These are phyloP conservation scores for Senecio squalidus DNA, from an alignment of 140 eudicot species.

Conservation along the genomic window DNA sequence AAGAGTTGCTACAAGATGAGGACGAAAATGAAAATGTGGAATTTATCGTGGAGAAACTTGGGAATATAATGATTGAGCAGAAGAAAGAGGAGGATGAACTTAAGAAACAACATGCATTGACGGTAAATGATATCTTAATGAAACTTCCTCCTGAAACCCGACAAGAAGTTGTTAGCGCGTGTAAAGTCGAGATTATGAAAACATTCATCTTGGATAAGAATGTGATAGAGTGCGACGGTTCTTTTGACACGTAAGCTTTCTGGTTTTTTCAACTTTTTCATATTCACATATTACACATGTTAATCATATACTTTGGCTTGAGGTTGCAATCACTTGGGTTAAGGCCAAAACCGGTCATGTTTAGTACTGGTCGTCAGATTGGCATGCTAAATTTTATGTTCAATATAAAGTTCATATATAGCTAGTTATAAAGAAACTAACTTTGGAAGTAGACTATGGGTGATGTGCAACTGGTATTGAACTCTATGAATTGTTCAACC, in stretches of 20 bases:
- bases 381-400: too few species aligned
- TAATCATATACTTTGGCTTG: not conserved
- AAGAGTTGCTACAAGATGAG: conserved; percentile 5
- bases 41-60: conserved; percentile 51
- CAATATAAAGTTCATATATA: too few species aligned
- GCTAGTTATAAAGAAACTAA: too few species aligned
- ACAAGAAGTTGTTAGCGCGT: conserved; percentile 28
- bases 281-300: not conserved
- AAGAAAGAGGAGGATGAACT: too few species aligned
- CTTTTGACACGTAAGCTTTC: conserved; percentile 36
- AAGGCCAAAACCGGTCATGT: too few species aligned
- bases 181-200: conserved; percentile 23
- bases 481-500: too few species aligned
- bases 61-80: conserved; percentile 48
- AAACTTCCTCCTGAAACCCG: conserved; percentile 51
- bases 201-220: not conserved
- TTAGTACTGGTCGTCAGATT: too few species aligned
- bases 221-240: conserved; percentile 11
- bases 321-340: not conserved
- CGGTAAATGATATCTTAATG: conserved; percentile 42
- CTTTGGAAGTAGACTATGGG: too few species aligned
- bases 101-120: too few species aligned
- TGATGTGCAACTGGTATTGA: too few species aligned
- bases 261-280: conserved; percentile 10
- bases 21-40: conserved; percentile 20